Conservation (phyloP, 2,329 filamentous ascomycete genomes). For the Colletotrichum tofieldiae region DNA sequence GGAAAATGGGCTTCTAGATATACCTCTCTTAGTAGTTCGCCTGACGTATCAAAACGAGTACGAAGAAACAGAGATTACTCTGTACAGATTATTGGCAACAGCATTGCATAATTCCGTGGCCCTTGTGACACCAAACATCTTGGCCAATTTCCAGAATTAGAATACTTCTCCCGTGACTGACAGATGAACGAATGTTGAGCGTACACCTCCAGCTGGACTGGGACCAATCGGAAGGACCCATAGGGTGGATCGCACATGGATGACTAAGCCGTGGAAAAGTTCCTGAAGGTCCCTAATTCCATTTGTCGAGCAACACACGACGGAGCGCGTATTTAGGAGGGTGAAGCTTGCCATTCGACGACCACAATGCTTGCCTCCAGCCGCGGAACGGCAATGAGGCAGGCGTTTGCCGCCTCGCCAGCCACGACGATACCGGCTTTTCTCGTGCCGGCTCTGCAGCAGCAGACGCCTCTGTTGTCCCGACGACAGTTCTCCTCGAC, state of each 20-base stretch:
- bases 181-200: background rate
- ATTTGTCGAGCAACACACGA: slow-evolving; percentile 16
- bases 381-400: slow-evolving; percentile 72
- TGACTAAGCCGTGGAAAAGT: slow-evolving; percentile 56
- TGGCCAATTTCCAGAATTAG: too few species aligned
- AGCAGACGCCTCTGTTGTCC: slow-evolving; percentile 49
- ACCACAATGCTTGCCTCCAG: slow-evolving; percentile 75
- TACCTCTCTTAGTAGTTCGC: slow-evolving; percentile 55
- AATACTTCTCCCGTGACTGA: background rate
- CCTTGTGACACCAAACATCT: background rate
- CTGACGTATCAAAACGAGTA: slow-evolving; percentile 51
- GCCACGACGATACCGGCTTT: slow-evolving; percentile 77
- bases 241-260: slow-evolving; percentile 16
- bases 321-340: slow-evolving; percentile 22
- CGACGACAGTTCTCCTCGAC: slow-evolving; percentile 81
- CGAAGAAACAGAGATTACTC: slow-evolving; percentile 48
- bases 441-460: slow-evolving; percentile 80
- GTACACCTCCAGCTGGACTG: background rate
- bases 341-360: slow-evolving; percentile 51
- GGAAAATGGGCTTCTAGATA: slow-evolving; percentile 57
- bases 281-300: slow-evolving; percentile 27
- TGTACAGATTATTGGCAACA: slow-evolving; percentile 24
- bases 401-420: slow-evolving; percentile 65
- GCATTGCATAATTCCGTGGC: background rate
- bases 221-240: slow-evolving; percentile 25